Conservation (phyloP, 164 flowering plant genomes). For the Stephania japonica region DNA sequence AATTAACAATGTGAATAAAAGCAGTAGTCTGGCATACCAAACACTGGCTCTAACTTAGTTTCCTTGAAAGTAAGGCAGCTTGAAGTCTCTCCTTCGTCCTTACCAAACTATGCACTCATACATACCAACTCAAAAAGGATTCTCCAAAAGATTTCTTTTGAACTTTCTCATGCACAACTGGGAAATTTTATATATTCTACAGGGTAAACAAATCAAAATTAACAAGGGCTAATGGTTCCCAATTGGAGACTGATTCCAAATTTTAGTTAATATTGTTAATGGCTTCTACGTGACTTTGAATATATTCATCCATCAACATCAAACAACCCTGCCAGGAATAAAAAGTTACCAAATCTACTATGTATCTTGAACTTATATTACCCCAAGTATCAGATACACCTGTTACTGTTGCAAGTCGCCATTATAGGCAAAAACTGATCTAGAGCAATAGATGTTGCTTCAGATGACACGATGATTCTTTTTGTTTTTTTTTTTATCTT, state of each 20-base stretch:
- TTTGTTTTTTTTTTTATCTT: background rate
- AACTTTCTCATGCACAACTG: background rate
- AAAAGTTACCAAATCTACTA: background rate
- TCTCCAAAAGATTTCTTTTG: background rate
- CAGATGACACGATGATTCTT: background rate
- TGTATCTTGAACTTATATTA: background rate
- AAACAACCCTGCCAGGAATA: background rate
- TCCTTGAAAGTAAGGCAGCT: conserved; percentile 27
- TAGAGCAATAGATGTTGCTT: background rate
- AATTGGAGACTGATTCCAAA: background rate
- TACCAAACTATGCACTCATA: background rate
- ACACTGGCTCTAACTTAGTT: conserved; percentile 6
- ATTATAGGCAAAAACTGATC: background rate
- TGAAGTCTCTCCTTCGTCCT: conserved; percentile 13
- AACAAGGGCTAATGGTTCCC: background rate
- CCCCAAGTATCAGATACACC: too few species aligned
- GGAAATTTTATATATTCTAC: background rate
- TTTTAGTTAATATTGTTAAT: background rate
- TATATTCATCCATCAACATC: background rate
- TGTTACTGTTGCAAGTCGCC: background rate
- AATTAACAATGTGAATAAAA: background rate
- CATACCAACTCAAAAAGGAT: background rate
- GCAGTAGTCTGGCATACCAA: background rate
- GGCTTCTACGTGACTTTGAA: background rate
- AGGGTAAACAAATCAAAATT: background rate